Evolutionary conservation across 164 flowering plant species (phyloP).

Genomic region (Chimonanthus praecox): DNA sequence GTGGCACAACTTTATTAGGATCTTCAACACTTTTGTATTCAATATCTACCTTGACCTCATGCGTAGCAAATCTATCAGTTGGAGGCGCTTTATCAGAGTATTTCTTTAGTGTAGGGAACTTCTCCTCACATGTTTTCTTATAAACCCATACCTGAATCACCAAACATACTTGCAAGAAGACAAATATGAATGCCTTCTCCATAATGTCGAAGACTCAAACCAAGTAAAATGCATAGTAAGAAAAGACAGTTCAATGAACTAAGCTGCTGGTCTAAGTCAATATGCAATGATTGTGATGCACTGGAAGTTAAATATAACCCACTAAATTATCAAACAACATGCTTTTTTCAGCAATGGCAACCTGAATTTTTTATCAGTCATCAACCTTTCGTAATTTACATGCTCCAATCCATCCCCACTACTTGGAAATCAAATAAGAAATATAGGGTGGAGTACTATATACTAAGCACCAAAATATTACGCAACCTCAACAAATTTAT

Average conservation of each 20-base stretch:
- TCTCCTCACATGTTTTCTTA: constrained; percentile 89
- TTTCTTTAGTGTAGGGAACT: constrained; percentile 76
- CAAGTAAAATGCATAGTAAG: constrained; percentile 1
- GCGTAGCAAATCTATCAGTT: constrained; percentile 77
- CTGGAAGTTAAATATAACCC: neutral
- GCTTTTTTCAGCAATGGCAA: no score
- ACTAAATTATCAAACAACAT: neutral
- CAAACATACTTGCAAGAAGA: constrained; percentile 8
- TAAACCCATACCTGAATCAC: constrained; percentile 83
- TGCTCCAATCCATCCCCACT: neutral
- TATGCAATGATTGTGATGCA: neutral
- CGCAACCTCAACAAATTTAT: neutral
- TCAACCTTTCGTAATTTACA: neutral
- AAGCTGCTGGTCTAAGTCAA: neutral
- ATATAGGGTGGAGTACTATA: neutral
- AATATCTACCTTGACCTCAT: constrained; percentile 85
- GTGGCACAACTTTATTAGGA: constrained; percentile 65
- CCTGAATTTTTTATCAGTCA: no score
- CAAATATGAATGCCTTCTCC: constrained; percentile 1
- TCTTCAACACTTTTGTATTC: constrained; percentile 70
- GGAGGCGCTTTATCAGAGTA: constrained; percentile 93
- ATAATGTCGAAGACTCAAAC: neutral
- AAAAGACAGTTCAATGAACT: neutral
- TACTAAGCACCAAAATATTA: neutral
- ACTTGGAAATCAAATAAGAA: neutral